These are phyloP conservation scores for Chalciporus chontae DNA, from an alignment of 768 basidiomycete species.

Conservation along the genomic window DNA sequence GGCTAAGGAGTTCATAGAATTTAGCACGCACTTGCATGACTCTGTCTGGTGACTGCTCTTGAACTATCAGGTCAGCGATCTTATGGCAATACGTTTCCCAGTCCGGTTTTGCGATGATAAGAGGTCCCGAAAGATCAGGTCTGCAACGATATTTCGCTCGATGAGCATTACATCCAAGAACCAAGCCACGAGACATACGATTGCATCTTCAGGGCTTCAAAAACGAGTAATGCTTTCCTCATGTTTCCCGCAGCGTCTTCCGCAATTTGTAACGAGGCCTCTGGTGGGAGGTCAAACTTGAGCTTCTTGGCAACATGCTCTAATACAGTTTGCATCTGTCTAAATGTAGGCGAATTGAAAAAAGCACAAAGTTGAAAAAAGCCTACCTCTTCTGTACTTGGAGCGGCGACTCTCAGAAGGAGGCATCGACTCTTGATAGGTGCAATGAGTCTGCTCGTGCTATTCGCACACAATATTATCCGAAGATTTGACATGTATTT, in stretches of 20 bases:
- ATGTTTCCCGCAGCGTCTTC: conserved; percentile 85
- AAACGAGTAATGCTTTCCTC: conserved; percentile 89
- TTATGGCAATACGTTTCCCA: conserved; percentile 98
- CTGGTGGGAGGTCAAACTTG: conserved; percentile 74
- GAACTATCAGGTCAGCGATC: conserved; percentile 84
- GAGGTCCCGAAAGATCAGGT: conserved; percentile 75
- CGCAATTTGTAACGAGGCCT: conserved; percentile 72
- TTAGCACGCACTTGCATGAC: conserved; percentile 92
- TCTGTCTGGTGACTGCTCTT: conserved; percentile 83
- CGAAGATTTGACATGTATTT: conserved; percentile 99
- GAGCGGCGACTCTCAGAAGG: conserved; percentile 89
- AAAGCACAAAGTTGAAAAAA: background rate
- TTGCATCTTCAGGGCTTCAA: conserved; percentile 97
- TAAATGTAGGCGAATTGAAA: background rate
- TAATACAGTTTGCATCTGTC: conserved; percentile 79
- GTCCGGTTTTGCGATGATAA: conserved; percentile 93
- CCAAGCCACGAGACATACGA: conserved; percentile 52
- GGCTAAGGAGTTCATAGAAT: conserved; percentile 91
- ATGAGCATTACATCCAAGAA: background rate
- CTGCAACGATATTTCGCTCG: conserved; percentile 34
- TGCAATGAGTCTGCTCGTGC: conserved; percentile 91
- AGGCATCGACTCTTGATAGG: conserved; percentile 96
- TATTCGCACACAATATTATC: conserved; percentile 94
- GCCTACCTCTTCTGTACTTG: conserved; percentile 69
- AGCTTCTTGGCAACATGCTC: conserved; percentile 77